Evolutionary conservation across 805 yeast species (phyloP).

Genomic region (Wickerhamiella nectarea): DNA sequence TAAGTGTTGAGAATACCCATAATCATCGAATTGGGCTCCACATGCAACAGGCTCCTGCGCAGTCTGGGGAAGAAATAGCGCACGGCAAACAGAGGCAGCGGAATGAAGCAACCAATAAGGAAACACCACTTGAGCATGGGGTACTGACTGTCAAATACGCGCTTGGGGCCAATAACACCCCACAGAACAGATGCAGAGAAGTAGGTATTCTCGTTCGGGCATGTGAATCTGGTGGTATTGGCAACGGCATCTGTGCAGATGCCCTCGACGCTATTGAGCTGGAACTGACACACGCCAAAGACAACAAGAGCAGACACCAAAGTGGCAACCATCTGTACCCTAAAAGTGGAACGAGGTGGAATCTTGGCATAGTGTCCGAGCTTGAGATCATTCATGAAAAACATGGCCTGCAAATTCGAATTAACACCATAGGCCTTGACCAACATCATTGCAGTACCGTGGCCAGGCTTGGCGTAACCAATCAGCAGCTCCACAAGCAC

Average conservation of each 20-base stretch:
- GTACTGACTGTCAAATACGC: constrained; percentile 35
- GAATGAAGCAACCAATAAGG: constrained; percentile 34
- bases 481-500: constrained; percentile 50
- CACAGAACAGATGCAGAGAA: constrained; percentile 40
- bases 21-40: constrained; percentile 33
- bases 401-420: constrained; percentile 47
- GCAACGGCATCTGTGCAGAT: constrained; percentile 35
- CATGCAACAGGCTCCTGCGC: constrained; percentile 24
- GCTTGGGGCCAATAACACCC: constrained; percentile 51
- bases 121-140: constrained; percentile 53
- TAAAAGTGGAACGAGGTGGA: constrained; percentile 31
- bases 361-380: constrained; percentile 31
- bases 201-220: constrained; percentile 29
- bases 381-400: constrained; percentile 43
- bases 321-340: constrained; percentile 29
- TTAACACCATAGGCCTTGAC: constrained; percentile 47
- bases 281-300: constrained; percentile 32
- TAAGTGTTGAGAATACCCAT: constrained; percentile 7
- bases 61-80: constrained; percentile 17
- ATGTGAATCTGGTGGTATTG: constrained; percentile 27
- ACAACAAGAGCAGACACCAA: constrained; percentile 31
- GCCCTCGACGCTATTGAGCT: constrained; percentile 29
- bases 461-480: constrained; percentile 53
- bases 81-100: constrained; percentile 16
- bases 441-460: constrained; percentile 47